Base-by-base conservation (phyloP, 2,329 filamentous ascomycete genomes). In the Neofusicoccum laricinum region DNA sequence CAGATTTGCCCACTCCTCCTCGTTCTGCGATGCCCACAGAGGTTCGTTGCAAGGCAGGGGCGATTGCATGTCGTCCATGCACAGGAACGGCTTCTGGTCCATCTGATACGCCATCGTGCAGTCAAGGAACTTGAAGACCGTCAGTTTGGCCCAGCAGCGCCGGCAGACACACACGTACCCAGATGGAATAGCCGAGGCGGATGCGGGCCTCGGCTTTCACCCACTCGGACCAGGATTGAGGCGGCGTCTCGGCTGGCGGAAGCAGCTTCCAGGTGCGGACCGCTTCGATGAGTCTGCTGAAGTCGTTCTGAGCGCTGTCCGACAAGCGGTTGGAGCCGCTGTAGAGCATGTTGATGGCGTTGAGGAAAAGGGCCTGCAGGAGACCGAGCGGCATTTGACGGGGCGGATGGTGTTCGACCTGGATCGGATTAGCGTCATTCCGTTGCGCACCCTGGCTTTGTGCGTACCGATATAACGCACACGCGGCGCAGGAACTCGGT, bases 21-120 rank as follows among this genome's bases (percentile, higher is more conserved):
- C 69, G 21, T 64, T 68, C 14, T 61, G 48, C 12, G 70, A 68
- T 40, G 66, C 62, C 72, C 72, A 75, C 2, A 72, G 48, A 4
- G 66, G 65, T 38, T 74, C 72, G 10, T 69, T 66, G 40, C 62
- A 45, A 3, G 65, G 65, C 12, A 66, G 45, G 7, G 53, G 21
- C 6, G 53, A 21, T 15, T 58, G 51, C 36, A 61, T 21, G 19
- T 66, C 51, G 2, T 64, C 65, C 17, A 66, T 46, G 19, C 17
- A 17, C 38, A 66, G 10, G n/a, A 51, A 46, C 1, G 63, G 51
- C 11, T 64, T 64, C 11, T 58, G 48, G 38, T 64, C 65, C 41
- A 66, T 50, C 49, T 34, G 65, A 66, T 68, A 64, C 5, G 55
- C 55, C 30, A 59, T 34, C 7, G 41, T 59, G 30, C 25, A 36